phyloP scores from a whole-genome alignment of 2,329 filamentous ascomycete genomes.

The Parastagonospora nodorum region DNA sequence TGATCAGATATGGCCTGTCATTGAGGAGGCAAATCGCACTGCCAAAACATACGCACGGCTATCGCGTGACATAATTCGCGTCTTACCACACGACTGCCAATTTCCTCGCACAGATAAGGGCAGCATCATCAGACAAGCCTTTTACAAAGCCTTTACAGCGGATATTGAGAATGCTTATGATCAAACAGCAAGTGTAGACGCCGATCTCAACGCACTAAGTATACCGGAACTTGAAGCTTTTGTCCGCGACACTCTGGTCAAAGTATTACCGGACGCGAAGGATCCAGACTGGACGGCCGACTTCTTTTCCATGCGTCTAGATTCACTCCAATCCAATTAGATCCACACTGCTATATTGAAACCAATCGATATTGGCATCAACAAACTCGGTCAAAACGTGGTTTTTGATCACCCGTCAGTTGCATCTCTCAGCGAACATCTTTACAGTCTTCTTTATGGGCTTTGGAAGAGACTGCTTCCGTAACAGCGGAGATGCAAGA shows the following conservation, averaged over 20 bases:
- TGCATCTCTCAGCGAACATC: conserved; percentile 50
- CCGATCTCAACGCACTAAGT: conserved; percentile 22
- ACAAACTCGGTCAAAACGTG: conserved; percentile 59
- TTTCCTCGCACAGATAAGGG: conserved; percentile 63
- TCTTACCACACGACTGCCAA: conserved; percentile 52
- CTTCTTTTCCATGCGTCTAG: conserved; percentile 63
- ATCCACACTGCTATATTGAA: conserved; percentile 59
- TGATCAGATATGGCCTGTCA: conserved; percentile 54
- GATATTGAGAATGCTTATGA: conserved; percentile 56
- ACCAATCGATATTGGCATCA: conserved; percentile 54
- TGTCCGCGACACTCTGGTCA: conserved; percentile 17
- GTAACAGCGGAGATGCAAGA: conserved; percentile 51
- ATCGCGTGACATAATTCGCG: conserved; percentile 57
- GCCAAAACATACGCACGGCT: conserved; percentile 60
- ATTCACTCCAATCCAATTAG: conserved; percentile 63
- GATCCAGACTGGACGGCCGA: conserved; percentile 51
- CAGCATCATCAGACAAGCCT: conserved; percentile 59
- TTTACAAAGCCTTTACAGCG: conserved; percentile 56
- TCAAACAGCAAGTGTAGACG: conserved; percentile 8
- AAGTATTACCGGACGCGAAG: conserved; percentile 13
- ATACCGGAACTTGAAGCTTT: conserved; percentile 36
- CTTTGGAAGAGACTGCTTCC: conserved; percentile 35
- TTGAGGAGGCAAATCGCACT: conserved; percentile 58
- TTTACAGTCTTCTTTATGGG: conserved; percentile 52
- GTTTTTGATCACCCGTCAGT: conserved; percentile 63